Evolutionary conservation across 805 yeast species (phyloP).

Genomic region (Allodekkera sacchari): DNA sequence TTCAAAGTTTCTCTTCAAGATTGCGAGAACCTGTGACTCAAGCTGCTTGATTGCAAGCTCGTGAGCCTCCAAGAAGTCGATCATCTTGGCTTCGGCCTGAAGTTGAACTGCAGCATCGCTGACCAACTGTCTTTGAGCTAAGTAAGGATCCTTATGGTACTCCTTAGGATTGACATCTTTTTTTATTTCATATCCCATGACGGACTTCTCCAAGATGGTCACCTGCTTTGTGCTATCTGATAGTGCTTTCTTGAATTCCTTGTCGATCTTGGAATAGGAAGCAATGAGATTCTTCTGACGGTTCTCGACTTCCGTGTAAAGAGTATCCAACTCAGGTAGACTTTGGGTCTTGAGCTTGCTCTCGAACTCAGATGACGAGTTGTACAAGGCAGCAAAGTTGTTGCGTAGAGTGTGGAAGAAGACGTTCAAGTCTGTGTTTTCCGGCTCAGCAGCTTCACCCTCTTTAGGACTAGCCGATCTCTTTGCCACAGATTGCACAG

Average conservation of each 20-base stretch:
- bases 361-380: slow-evolving; percentile 31
- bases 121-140: slow-evolving; percentile 30
- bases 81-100: slow-evolving; percentile 35
- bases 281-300: slow-evolving; percentile 33
- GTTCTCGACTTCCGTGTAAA: slow-evolving; percentile 30
- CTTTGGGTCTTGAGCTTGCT: slow-evolving; percentile 27
- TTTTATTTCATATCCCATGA: slow-evolving; percentile 12
- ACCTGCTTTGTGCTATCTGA: slow-evolving; percentile 24
- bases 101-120: slow-evolving; percentile 33
- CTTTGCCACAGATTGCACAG: slow-evolving; percentile 8
- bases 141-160: slow-evolving; percentile 37
- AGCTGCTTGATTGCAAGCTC: slow-evolving; percentile 32
- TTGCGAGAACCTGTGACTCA: slow-evolving; percentile 36
- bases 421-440: slow-evolving; percentile 16
- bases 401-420: slow-evolving; percentile 20
- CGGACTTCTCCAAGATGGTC: slow-evolving; percentile 14
- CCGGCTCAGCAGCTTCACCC: not conserved
- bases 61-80: slow-evolving; percentile 33
- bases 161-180: slow-evolving; percentile 20
- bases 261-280: slow-evolving; percentile 29
- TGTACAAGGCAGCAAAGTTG: slow-evolving; percentile 24
- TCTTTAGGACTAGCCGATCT: slow-evolving; percentile 3
- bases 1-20: slow-evolving; percentile 30
- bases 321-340: slow-evolving; percentile 35
- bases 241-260: slow-evolving; percentile 29